Evolutionary conservation across 2,329 filamentous ascomycete genomes (phyloP), one percentile per base, ranked within the genome.

Genomic region (Xylariaceae sp.): DNA sequence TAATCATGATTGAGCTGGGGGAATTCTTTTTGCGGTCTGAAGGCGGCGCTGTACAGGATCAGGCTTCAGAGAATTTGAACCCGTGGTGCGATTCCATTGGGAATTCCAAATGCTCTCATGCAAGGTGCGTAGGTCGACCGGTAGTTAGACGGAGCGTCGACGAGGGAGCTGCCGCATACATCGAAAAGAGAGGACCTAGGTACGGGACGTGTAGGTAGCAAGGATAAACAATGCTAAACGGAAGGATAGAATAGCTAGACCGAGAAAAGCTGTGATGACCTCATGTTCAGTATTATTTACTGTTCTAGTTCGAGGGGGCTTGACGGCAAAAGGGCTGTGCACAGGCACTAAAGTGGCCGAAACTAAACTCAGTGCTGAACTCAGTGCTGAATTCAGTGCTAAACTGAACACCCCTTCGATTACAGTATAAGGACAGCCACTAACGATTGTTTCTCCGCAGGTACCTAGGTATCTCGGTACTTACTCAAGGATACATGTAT

Each of bases 191-290:
- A 49, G 53, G 52, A 51, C 55, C 49, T 11, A 21, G 36, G 18
- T 16, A 15, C 9, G 16, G 21, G 21, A n/a, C 5, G 26, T 27
- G n/a, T 21, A 29, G 15, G 33, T 20, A 29, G 44, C 29, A 36
- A 36, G 21, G 27, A 37, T 15, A 16, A 24, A 33, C 30, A 33
- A 15, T 3, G 30, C 30, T 4, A 33, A 9, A 3, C 11, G 30
- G 16, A 36, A 36, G 21, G 27, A 37, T 15, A 16, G 20, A 21
- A 27, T 23, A 18, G 8, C 13, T 26, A 26, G n/a, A n/a, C n/a
- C n/a, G 16, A 24, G 15, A 20, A 36, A 42, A 29, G 44, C 46
- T 57, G 36, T 36, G 49, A 65, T 65, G 61, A 64, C 61, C 61
- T 65, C 63, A 62, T 62, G 20, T 41, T 47, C 35, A 35, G 43